These are phyloP conservation scores for Ganoderma resinaceum DNA, from an alignment of 1,284 basidiomycete species.

Conservation along the genomic window DNA sequence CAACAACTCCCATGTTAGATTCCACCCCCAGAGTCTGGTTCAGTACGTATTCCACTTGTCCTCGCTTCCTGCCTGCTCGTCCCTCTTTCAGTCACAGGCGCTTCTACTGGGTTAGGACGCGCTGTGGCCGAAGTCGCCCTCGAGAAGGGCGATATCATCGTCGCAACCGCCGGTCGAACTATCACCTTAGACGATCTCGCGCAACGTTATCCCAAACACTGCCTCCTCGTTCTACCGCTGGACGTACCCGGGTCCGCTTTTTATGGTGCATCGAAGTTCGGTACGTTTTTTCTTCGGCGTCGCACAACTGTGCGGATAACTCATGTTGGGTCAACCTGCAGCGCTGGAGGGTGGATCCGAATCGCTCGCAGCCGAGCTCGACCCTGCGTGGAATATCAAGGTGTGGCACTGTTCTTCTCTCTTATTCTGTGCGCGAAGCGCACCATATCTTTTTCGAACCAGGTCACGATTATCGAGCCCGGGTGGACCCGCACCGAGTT, in stretches of 20 bases:
- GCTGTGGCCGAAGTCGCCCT: constrained; percentile 36
- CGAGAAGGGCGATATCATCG: constrained; percentile 39
- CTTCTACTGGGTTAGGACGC: constrained; percentile 42
- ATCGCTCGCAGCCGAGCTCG: constrained; percentile 40
- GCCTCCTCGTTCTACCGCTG: constrained; percentile 46
- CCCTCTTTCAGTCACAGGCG: constrained; percentile 37
- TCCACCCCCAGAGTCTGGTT: constrained; percentile 24
- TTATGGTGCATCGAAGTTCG: constrained; percentile 41
- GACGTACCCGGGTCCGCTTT: constrained; percentile 44
- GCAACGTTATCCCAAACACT: constrained; percentile 20
- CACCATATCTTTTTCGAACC: neutral
- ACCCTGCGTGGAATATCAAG: constrained; percentile 50
- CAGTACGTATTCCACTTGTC: constrained; percentile 15
- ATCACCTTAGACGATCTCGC: constrained; percentile 33
- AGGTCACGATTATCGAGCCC: constrained; percentile 23
- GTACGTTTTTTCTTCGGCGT: constrained; percentile 24
- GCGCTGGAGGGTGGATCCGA: constrained; percentile 42
- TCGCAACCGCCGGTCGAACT: constrained; percentile 42
- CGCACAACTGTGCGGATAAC: neutral
- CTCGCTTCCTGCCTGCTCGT: neutral
- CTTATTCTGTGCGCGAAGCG: neutral
- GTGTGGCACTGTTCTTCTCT: constrained; percentile 20
- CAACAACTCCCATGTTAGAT: neutral
- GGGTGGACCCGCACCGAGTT: constrained; percentile 14
- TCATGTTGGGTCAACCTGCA: neutral